Conservation (phyloP, 805 yeast genomes). For the Diddensiella santjacobensis region DNA sequence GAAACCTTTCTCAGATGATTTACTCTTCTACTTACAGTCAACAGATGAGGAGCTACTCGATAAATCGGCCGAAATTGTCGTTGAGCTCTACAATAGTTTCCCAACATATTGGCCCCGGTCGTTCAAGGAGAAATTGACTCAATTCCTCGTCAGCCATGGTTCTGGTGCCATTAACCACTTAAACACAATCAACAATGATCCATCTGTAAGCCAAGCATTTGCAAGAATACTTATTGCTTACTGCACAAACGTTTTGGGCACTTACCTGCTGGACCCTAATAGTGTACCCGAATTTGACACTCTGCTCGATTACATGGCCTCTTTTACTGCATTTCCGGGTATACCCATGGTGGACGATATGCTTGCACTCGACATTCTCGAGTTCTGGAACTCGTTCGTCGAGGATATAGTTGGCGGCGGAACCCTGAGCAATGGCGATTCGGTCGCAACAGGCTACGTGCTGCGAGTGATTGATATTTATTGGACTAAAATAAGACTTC, state of each 20-base stretch:
- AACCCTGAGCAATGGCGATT: constrained; percentile 23
- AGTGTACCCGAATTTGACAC: background rate
- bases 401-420: constrained; percentile 33
- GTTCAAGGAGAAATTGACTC: constrained; percentile 10
- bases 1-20: constrained; percentile 1
- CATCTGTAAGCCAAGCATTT: constrained; percentile 13
- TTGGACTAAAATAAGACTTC: constrained; percentile 60
- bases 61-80: constrained; percentile 13
- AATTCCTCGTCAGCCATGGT: constrained; percentile 7
- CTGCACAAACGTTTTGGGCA: constrained; percentile 5
- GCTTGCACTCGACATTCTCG: constrained; percentile 29
- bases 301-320: constrained; percentile 13
- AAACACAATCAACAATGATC: background rate
- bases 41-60: constrained; percentile 17
- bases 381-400: constrained; percentile 34
- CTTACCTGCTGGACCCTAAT: constrained; percentile 8
- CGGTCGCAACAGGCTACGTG: constrained; percentile 25
- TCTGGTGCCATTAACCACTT: background rate
- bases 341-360: constrained; percentile 29
- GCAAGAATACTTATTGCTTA: constrained; percentile 13
- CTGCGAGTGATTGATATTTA: constrained; percentile 55
- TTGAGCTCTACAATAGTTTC: constrained; percentile 17
- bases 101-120: constrained; percentile 18
- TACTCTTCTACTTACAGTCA: constrained; percentile 11
- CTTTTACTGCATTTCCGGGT: constrained; percentile 16